Conservation (phyloP, 1,284 basidiomycete genomes). For the Sphaerobolus stellatus region DNA sequence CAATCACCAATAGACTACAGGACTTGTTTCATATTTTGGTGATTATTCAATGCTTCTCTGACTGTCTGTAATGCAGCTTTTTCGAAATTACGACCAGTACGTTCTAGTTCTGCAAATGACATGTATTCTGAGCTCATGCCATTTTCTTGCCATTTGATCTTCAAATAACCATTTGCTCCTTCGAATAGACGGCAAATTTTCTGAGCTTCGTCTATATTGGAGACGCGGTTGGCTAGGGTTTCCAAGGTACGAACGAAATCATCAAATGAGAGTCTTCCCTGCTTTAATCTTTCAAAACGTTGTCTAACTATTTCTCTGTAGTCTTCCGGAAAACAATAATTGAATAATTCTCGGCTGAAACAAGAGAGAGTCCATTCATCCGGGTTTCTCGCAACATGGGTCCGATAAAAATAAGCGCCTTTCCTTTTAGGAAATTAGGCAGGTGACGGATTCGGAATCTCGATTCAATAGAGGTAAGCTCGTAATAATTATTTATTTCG, state of each 20-base stretch:
- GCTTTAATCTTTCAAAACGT: conserved; percentile 16
- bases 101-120: neutral
- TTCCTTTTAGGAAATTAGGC: conserved; percentile 28
- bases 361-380: conserved; percentile 19
- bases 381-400: conserved; percentile 28
- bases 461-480: neutral
- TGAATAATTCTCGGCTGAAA: conserved; percentile 40
- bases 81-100: neutral
- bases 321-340: conserved; percentile 44
- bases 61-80: neutral
- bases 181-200: neutral
- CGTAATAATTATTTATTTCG: neutral
- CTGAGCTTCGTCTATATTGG: neutral
- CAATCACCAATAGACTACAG: too few relatives aligned
- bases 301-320: conserved; percentile 26
- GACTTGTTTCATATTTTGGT: too few relatives aligned
- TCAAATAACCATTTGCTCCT: neutral
- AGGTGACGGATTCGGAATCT: neutral
- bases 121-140: neutral
- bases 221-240: neutral
- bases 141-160: neutral
- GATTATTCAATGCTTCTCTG: neutral
- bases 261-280: conserved; percentile 8
- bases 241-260: neutral
- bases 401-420: conserved; percentile 40